Evolutionary conservation across 2,329 filamentous ascomycete genomes (phyloP), one percentile per base, ranked within the genome.

Genomic region (Xylaria multiplex): DNA sequence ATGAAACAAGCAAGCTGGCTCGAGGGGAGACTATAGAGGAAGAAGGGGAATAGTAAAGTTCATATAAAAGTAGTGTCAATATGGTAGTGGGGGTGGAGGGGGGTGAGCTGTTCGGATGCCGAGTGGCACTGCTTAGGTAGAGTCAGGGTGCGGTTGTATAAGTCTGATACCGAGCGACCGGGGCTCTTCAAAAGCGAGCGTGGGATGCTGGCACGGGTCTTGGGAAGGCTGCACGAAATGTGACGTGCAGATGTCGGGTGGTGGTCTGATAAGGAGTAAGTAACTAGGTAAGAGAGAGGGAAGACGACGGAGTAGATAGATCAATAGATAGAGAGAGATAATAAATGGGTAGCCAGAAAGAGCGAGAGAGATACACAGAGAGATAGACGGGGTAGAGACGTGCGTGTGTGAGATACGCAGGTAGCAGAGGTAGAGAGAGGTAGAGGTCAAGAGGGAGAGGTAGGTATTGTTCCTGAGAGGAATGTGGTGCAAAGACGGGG

Each of bases 171-270:
- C 55, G 46, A 57, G 53, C 65, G 58, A 68, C 64, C 59, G 50
- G 60, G 59, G 66, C 63, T 63, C 42, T 63, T 13, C 16, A 48
- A 52, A 57, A 62, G 59, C 52, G 42, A 55, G 54, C 60, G 64
- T 56, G 65, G 62, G 65, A 62, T 65, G 65, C 52, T 50, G 58
- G 57, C 54, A 66, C 57, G 55, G 45, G 50, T 53, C 57, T 40
- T 57, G 37, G 62, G 42, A 54, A 64, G 56, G 61, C 60, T 60
- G 61, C 60, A 60, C 61, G 40, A 57, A 66, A 57, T 62, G 53
- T 67, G 62, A 67, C 57, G 61, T 67, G 62, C 65, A 67, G 62
- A 62, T 61, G 62, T 42, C 43, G 65, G 57, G 65, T 65, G 61
- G 65, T 56, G 45, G 48, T 14, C 61, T 32, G 65, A 67, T 67